phyloP scores from a whole-genome alignment of 345 rosid species.

The Lumnitzera littorea region DNA sequence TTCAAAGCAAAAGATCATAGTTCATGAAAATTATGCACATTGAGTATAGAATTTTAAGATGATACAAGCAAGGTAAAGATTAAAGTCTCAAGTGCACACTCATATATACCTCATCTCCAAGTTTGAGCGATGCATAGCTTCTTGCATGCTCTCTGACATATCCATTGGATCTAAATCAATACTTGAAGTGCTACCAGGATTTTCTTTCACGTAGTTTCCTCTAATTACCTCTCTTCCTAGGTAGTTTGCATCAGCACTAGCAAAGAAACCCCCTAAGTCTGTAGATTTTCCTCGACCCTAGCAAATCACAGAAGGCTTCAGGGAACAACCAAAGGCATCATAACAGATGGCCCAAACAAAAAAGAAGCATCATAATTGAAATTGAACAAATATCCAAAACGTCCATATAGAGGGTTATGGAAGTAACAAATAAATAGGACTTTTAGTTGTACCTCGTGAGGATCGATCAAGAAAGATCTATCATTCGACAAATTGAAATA shows the following conservation, averaged over 20 bases:
- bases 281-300: conserved; percentile 59
- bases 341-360: neutral
- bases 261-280: conserved; percentile 79
- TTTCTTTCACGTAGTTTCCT: conserved; percentile 31
- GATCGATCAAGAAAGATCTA: too few species aligned
- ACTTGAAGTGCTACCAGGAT: conserved; percentile 27
- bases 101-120: conserved; percentile 79
- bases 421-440: too few species aligned
- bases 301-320: conserved; percentile 10
- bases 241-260: conserved; percentile 54
- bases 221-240: conserved; percentile 38
- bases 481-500: too few species aligned
- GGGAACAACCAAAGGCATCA: neutral
- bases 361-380: neutral
- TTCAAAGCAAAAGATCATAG: too few species aligned
- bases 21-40: neutral
- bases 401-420: too few species aligned
- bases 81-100: conserved; percentile 18
- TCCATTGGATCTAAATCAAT: conserved; percentile 79
- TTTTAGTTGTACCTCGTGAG: too few species aligned
- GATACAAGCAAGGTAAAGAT: neutral
- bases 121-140: conserved; percentile 92
- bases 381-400: too few species aligned
- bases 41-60: neutral
- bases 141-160: conserved; percentile 98